Percentiles rank a stretch among this genome's conserved stretches.
Conservation (phyloP, 495 filamentous ascomycete genomes). For the Aspergillus incahuasiensis region DNA sequence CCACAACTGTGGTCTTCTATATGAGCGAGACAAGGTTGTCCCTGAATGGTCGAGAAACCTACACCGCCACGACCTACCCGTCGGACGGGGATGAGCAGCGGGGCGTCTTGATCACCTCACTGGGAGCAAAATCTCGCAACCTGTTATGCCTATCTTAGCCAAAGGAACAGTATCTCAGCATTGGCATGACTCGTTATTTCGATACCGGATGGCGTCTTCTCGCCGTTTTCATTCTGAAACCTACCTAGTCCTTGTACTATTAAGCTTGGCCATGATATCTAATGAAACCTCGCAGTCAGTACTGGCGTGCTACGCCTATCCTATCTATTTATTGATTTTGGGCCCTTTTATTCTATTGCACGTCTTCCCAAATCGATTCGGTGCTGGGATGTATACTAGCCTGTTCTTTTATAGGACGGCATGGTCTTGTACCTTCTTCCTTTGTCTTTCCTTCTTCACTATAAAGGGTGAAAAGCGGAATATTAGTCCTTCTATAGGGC, state of each 20-base stretch:
- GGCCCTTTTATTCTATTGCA: not conserved
- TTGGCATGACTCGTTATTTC: not conserved
- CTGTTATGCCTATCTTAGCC: not conserved
- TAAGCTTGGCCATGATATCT: constrained; percentile 22
- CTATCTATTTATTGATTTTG: not conserved
- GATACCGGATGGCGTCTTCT: not conserved
- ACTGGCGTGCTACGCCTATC: constrained; percentile 13
- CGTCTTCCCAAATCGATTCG: not conserved
- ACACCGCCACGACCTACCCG: constrained; percentile 54
- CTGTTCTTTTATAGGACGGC: not conserved
- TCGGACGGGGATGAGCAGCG: constrained; percentile 25
- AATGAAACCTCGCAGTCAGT: constrained; percentile 22
- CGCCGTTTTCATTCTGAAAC: constrained; percentile 11
- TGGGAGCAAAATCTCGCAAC: not conserved
- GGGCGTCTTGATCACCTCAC: not conserved
- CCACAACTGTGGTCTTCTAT: constrained; percentile 87
- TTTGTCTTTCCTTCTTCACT: not conserved
- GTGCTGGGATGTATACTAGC: constrained; percentile 11
- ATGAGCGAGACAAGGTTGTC: constrained; percentile 77
- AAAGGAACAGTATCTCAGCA: not conserved
- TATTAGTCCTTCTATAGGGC: not conserved
- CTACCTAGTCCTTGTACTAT: constrained; percentile 19
- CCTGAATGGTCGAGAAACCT: constrained; percentile 82
- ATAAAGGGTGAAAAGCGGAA: not conserved
- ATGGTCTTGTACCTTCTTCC: not conserved